Evolutionary conservation across 352 stramenopile genomes (phyloP).

Genomic region (Albugo laibachii): DNA sequence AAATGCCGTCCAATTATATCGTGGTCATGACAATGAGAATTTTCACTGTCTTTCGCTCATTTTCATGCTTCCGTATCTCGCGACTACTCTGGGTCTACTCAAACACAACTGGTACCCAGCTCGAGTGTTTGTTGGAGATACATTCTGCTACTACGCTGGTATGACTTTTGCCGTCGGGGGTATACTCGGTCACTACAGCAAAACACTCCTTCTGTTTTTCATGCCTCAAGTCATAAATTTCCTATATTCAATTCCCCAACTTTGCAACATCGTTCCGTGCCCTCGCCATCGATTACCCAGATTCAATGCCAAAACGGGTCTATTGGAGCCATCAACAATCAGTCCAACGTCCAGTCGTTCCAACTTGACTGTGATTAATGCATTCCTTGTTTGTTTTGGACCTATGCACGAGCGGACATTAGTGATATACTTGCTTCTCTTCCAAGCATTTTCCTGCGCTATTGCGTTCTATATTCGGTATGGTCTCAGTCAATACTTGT

Average conservation of each 20-base stretch:
- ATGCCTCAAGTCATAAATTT: constrained; percentile 98
- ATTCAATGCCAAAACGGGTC: constrained; percentile 82
- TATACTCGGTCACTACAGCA: constrained; percentile 95
- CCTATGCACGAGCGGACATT: constrained; percentile 63
- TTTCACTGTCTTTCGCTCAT: constrained; percentile 92
- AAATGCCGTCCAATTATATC: constrained; percentile 89
- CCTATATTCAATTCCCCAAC: constrained; percentile 92
- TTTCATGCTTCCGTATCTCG: constrained; percentile 93
- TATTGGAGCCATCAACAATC: constrained; percentile 87
- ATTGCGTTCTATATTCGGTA: constrained; percentile 76
- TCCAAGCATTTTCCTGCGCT: constrained; percentile 50
- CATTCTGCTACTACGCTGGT: constrained; percentile 98
- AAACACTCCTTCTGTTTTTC: constrained; percentile 97
- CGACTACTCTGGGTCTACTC: constrained; percentile 86
- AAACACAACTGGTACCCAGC: constrained; percentile 96
- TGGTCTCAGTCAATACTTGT: constrained; percentile 70
- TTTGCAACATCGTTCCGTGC: constrained; percentile 95
- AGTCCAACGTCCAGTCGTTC: constrained; percentile 31
- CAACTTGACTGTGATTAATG: constrained; percentile 81
- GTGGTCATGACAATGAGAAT: constrained; percentile 60
- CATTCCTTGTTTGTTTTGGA: constrained; percentile 69
- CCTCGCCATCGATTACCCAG: constrained; percentile 94
- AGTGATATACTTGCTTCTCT: constrained; percentile 38
- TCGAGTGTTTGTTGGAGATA: constrained; percentile 96
- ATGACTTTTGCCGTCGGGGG: constrained; percentile 97